Percentiles rank a stretch among this genome's conserved stretches.
Conservation (phyloP, 2,329 filamentous ascomycete species). For the Diaporthe velutina region DNA sequence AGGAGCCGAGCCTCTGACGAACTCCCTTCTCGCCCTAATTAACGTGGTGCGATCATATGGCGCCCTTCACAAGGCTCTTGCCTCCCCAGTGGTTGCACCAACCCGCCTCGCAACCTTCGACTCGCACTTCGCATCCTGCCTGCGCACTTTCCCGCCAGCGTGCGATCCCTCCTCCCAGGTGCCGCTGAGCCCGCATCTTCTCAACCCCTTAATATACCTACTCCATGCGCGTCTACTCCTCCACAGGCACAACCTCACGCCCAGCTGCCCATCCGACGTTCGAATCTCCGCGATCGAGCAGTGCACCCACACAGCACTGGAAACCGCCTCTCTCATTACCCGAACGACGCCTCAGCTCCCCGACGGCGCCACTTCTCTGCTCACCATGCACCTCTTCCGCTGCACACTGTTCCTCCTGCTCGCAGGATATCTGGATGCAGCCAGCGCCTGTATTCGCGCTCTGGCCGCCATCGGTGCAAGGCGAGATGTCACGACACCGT, state of each 20-base stretch:
- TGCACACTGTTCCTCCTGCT: conserved; percentile 85
- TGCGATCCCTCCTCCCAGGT: conserved; percentile 77
- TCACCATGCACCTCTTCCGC: conserved; percentile 89
- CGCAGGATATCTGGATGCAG: conserved; percentile 78
- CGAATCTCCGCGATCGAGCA: conserved; percentile 81
- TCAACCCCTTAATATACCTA: conserved; percentile 82
- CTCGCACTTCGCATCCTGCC: conserved; percentile 80
- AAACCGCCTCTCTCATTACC: conserved; percentile 82
- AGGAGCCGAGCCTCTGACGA: conserved; percentile 69
- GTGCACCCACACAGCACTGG: conserved; percentile 80
- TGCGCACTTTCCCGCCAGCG: conserved; percentile 80
- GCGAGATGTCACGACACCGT: conserved; percentile 80
- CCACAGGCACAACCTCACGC: conserved; percentile 88
- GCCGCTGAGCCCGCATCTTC: conserved; percentile 78
- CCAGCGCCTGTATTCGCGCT: conserved; percentile 79
- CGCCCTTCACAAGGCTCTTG: conserved; percentile 78
- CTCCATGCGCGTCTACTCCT: conserved; percentile 87
- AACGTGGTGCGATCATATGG: conserved; percentile 85
- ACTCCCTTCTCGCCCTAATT: conserved; percentile 82
- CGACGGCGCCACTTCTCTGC: conserved; percentile 78
- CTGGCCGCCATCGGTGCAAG: conserved; percentile 78
- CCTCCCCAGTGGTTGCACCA: conserved; percentile 74
- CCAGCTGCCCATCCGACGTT: conserved; percentile 74
- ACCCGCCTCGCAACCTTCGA: conserved; percentile 84
- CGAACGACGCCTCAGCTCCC: conserved; percentile 73